phyloP scores from a whole-genome alignment of 75 land plant species.

The Sequoia sempervirens region DNA sequence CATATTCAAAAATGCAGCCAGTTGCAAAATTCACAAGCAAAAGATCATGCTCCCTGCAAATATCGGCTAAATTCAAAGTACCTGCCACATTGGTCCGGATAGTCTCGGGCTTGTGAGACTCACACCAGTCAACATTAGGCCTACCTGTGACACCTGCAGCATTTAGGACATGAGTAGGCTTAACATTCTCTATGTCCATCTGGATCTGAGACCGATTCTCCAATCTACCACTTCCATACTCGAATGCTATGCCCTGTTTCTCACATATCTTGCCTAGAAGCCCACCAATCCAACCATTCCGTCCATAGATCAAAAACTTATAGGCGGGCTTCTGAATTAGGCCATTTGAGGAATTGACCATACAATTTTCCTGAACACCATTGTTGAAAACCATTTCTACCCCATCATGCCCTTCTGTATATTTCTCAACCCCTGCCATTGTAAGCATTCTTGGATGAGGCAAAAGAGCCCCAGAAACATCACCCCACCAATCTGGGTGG shows the following conservation, averaged over 20 bases:
- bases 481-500: conserved; percentile 75
- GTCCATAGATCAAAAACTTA: conserved; percentile 57
- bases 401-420: conserved; percentile 15
- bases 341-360: conserved; percentile 9
- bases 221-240: conserved; percentile 50
- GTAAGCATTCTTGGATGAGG: conserved; percentile 69
- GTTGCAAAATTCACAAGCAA: conserved; percentile 56
- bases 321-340: conserved; percentile 1
- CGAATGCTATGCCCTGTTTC: conserved; percentile 43
- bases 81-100: conserved; percentile 64
- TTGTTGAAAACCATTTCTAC: neutral
- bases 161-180: conserved; percentile 67
- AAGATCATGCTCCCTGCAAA: conserved; percentile 47
- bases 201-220: conserved; percentile 40
- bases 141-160: conserved; percentile 67
- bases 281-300: conserved; percentile 62
- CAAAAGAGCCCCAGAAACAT: conserved; percentile 67
- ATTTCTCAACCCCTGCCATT: conserved; percentile 42
- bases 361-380: neutral
- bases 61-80: conserved; percentile 51
- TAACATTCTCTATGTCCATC: conserved; percentile 34
- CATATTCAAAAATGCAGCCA: conserved; percentile 56
- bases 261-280: conserved; percentile 50
- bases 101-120: conserved; percentile 58
- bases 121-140: conserved; percentile 72